These are phyloP conservation scores for Colletotrichum spinosum DNA, from an alignment of 2,329 filamentous ascomycete species.

Conservation along the genomic window DNA sequence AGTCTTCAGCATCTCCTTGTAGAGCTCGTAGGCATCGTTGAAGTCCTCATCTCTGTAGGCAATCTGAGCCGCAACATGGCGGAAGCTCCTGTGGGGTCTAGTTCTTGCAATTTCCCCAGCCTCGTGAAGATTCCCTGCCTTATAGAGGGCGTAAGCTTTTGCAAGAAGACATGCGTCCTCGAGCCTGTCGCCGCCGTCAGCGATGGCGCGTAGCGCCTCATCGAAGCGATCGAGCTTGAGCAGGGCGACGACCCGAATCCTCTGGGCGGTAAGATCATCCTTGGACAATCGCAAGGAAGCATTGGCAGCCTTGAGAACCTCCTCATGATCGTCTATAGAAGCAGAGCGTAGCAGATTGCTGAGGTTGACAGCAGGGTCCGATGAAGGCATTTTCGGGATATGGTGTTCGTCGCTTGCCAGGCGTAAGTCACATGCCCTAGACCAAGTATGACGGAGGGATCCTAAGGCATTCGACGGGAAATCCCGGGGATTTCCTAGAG, in stretches of 20 bases:
- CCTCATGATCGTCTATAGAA: conserved; percentile 77
- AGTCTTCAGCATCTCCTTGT: conserved; percentile 69
- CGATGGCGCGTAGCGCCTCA: conserved; percentile 77
- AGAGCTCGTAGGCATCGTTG: conserved; percentile 71
- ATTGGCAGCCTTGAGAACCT: conserved; percentile 74
- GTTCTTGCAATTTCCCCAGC: conserved; percentile 59
- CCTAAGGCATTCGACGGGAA: no score
- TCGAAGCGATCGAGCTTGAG: conserved; percentile 86
- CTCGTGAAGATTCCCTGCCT: conserved; percentile 75
- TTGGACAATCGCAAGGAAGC: conserved; percentile 72
- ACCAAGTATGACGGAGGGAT: no score
- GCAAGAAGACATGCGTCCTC: conserved; percentile 74
- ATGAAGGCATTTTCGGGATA: conserved; percentile 49
- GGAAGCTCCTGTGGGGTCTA: conserved; percentile 50
- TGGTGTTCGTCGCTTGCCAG: neutral
- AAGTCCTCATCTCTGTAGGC: conserved; percentile 83
- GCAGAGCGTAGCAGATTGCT: conserved; percentile 65
- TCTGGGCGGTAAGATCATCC: conserved; percentile 68
- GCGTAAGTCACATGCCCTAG: no score
- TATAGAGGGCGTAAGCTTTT: conserved; percentile 87
- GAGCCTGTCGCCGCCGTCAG: conserved; percentile 70
- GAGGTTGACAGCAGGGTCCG: conserved; percentile 62
- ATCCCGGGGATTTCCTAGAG: no score
- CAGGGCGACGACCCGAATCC: conserved; percentile 79
- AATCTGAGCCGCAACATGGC: conserved; percentile 72